Percentiles rank a stretch among this genome's conserved stretches.
These are phyloP conservation scores for Macrolepiota fuliginosa DNA, from an alignment of 768 basidiomycete genomes.

Conservation along the genomic window DNA sequence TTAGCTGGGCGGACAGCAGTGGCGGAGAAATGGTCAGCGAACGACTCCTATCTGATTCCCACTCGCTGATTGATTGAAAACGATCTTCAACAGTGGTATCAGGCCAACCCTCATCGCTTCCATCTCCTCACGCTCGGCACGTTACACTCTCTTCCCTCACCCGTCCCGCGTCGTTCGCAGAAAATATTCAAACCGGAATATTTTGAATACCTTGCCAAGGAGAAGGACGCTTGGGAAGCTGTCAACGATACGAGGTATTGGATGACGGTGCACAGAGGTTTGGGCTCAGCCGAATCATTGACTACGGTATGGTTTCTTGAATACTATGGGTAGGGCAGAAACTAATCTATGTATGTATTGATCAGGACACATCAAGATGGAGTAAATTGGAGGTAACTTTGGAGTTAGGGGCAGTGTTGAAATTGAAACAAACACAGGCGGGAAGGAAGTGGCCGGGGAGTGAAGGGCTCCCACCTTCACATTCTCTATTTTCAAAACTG, in stretches of 20 bases:
- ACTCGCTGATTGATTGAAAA: background rate
- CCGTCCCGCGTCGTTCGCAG: conserved; percentile 76
- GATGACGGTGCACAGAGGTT: conserved; percentile 39
- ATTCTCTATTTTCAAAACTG: conserved; percentile 52
- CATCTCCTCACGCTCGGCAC: conserved; percentile 79
- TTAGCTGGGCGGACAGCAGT: conserved; percentile 76
- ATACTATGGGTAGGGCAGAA: background rate
- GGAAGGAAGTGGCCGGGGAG: background rate
- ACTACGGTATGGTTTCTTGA: background rate
- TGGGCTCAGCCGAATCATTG: conserved; percentile 15
- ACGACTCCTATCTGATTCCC: background rate
- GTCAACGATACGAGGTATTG: conserved; percentile 57
- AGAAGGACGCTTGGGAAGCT: conserved; percentile 59
- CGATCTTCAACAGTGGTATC: conserved; percentile 48
- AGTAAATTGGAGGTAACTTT: conserved; percentile 46
- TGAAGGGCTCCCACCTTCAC: conserved; percentile 27
- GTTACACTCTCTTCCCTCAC: conserved; percentile 84
- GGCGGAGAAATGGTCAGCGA: conserved; percentile 57
- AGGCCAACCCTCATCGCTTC: conserved; percentile 82
- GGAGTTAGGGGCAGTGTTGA: conserved; percentile 60
- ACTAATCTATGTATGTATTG: background rate
- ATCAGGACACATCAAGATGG: conserved; percentile 33
- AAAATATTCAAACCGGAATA: conserved; percentile 86
- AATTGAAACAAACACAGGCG: conserved; percentile 38
- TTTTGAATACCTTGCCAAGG: conserved; percentile 61